Evolutionary conservation across 2,329 filamentous ascomycete species (phyloP), one percentile per base, ranked within the genome.

Genomic region (Colletotrichum cordylinicola): DNA sequence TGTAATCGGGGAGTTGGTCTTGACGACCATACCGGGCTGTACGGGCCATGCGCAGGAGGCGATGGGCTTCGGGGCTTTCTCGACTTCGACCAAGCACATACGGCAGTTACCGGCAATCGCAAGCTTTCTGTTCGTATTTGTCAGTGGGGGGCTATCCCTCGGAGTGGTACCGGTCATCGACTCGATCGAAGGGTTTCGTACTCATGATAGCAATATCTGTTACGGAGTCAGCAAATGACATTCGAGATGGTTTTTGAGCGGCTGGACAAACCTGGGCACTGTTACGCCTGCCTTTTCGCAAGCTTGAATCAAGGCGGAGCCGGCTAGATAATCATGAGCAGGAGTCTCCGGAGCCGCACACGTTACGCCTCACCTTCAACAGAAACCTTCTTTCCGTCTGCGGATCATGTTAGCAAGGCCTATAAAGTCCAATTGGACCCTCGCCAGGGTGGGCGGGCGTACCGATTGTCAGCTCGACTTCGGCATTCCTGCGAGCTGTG

Each of bases 91-190:
- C 83, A 99, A 89, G 88, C 97, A 99, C 97, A 99, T 99, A 89
- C 97, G 96, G 87, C 97, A 99, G 88, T 98, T 99, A 87, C 97
- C 97, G 83, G 97, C 97, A 90, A 99, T 98, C 94, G 98, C 96
- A 81, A 99, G 91, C 89, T 99, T 98, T 85, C 95, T 96, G 72
- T 74, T 75, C 35, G 80, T 80, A 72, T 81, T 84, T 83, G 84
- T 90, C 82, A 90, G 88, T 80, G 64, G 67, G 43, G 29, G 69
- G 70, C 74, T 79, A 78, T 69, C 52, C 72, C 72, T 67, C 64
- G 72, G 13, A 67, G n/a, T 12, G 80, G 65, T 33, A 67, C 27
- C 35, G 80, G 67, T 79, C 80, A 80, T 79, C 73, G 78, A 71
- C 67, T 78, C 58, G 74, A 56, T 79, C 56, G 77, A 79, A 72